Percentiles rank a stretch among this genome's conserved stretches.
These are phyloP conservation scores for Endocalyx cinctus DNA, from an alignment of 2,329 filamentous ascomycete genomes.

Conservation along the genomic window DNA sequence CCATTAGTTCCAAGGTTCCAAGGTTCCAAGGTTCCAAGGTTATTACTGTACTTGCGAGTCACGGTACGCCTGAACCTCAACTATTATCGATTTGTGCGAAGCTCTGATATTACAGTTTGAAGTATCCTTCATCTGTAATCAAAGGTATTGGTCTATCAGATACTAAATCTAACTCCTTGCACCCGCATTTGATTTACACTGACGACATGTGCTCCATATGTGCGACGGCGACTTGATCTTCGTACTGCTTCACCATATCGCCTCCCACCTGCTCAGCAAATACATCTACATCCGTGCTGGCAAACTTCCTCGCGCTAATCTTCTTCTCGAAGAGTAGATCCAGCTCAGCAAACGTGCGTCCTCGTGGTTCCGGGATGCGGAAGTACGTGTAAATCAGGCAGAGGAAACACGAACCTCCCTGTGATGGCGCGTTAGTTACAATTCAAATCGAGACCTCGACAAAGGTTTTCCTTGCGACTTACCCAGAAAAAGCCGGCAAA, in stretches of 20 bases:
- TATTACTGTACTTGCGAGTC: too few species aligned
- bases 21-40: too few species aligned
- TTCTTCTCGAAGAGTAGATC: slow-evolving; percentile 77
- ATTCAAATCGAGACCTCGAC: too few species aligned
- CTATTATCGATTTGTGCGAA: too few species aligned
- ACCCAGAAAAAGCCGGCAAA: slow-evolving; percentile 85
- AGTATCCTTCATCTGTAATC: too few species aligned
- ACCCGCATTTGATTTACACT: too few species aligned
- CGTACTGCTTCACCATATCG: slow-evolving; percentile 44
- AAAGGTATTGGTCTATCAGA: too few species aligned
- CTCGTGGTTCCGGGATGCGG: slow-evolving; percentile 73
- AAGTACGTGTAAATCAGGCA: slow-evolving; percentile 82
- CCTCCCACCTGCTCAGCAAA: slow-evolving; percentile 48
- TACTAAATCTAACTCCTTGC: too few species aligned
- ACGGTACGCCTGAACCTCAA: too few species aligned
- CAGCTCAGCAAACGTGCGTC: slow-evolving; percentile 79
- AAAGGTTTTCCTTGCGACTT: slow-evolving; percentile 24
- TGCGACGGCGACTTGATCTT: slow-evolving; percentile 32
- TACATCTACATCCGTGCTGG: slow-evolving; percentile 51
- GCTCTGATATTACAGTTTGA: too few species aligned
- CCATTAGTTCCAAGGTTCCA: too few species aligned
- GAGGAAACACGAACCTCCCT: slow-evolving; percentile 70
- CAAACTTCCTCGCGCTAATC: slow-evolving; percentile 69
- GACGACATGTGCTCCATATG: slow-evolving; percentile 15
- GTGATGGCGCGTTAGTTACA: too few species aligned